A percentile compares a stretch with the other conserved stretches of the same genome.
phyloP scores from a whole-genome alignment of 164 flowering plant genomes.

The Sextonia rubra region DNA sequence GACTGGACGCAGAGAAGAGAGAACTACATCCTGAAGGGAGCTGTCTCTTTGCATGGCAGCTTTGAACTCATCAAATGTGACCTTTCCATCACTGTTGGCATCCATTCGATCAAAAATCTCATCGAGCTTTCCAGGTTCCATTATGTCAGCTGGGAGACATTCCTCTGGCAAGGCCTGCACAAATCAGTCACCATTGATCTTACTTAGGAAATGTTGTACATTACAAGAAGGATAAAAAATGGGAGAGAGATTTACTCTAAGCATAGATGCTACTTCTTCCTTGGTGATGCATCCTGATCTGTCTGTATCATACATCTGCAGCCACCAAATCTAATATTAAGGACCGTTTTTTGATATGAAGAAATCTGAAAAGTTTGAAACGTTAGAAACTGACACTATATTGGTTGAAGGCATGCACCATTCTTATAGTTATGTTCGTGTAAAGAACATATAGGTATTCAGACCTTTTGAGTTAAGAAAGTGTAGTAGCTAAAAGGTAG shows the following conservation, averaged over 20 bases:
- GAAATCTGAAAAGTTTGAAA: background rate
- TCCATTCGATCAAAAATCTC: slow-evolving; percentile 75
- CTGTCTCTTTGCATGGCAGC: slow-evolving; percentile 83
- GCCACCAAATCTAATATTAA: slow-evolving; percentile 9
- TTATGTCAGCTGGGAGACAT: slow-evolving; percentile 57
- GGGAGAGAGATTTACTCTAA: slow-evolving; percentile 40
- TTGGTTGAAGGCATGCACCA: background rate
- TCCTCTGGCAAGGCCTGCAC: slow-evolving; percentile 81
- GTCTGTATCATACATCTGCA: slow-evolving; percentile 76
- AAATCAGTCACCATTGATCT: background rate
- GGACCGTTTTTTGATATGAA: background rate
- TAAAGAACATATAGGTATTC: background rate
- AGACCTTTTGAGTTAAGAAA: background rate
- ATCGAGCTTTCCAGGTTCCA: slow-evolving; percentile 73
- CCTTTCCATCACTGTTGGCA: slow-evolving; percentile 68
- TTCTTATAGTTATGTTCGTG: background rate
- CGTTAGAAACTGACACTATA: background rate
- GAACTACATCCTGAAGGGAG: slow-evolving; percentile 67
- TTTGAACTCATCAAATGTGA: slow-evolving; percentile 72
- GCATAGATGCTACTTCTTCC: slow-evolving; percentile 78
- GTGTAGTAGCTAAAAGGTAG: background rate
- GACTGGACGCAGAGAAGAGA: slow-evolving; percentile 57
- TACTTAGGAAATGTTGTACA: background rate
- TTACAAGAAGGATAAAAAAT: background rate
- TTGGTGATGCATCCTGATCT: slow-evolving; percentile 71